phyloP scores from a whole-genome alignment of 225 moss, liverwort and hornwort species.

The Physcomitrellopsis africana region DNA sequence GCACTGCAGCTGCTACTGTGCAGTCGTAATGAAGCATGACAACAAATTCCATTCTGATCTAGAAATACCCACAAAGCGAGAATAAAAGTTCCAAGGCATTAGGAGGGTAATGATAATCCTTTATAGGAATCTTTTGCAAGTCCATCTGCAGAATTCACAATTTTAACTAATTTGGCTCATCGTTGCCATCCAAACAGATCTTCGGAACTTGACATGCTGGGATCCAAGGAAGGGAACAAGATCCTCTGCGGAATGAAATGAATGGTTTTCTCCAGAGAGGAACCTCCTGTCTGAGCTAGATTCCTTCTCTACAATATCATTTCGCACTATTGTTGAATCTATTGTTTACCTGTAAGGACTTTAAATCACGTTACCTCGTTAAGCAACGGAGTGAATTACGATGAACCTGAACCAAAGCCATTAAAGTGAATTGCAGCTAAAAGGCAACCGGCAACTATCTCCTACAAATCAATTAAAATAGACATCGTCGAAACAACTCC shows the following conservation, averaged over 20 bases:
- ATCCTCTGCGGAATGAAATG: not conserved
- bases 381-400: not conserved
- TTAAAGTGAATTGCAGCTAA: slow-evolving; percentile 8
- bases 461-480: slow-evolving; percentile 4
- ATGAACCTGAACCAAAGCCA: not conserved
- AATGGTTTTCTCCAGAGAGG: slow-evolving; percentile 6
- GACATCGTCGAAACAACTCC: not conserved
- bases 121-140: not conserved
- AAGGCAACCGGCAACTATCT: slow-evolving; percentile 14
- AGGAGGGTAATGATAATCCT: not conserved
- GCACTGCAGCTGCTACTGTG: too few relatives aligned
- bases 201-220: slow-evolving; percentile 2
- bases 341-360: not conserved
- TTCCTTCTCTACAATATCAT: slow-evolving; percentile 32
- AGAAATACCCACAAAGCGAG: not conserved
- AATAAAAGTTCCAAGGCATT: too few relatives aligned
- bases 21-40: too few relatives aligned
- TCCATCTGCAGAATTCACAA: not conserved
- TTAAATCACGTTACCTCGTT: slow-evolving; percentile 18
- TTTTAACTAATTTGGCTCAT: slow-evolving; percentile 2
- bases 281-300: not conserved
- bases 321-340: slow-evolving; percentile 2
- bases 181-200: slow-evolving; percentile 25
- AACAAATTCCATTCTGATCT: not conserved
- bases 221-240: slow-evolving; percentile 17